Percentiles rank a stretch among this genome's conserved stretches.
phyloP scores from a whole-genome alignment of 208 protist species.

The Trypanosoma mega region DNA sequence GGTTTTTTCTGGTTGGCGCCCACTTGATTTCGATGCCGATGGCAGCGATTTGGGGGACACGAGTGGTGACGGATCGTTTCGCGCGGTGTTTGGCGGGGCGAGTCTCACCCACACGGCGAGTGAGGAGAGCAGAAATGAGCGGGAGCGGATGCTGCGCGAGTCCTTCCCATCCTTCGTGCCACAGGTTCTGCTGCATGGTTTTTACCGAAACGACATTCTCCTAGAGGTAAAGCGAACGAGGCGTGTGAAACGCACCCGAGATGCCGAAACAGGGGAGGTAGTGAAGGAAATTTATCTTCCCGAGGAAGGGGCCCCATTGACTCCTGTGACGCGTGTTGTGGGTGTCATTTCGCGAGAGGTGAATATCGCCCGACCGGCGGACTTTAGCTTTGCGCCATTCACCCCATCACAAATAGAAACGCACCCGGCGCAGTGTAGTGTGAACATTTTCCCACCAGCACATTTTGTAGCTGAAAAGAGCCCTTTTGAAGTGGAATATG shows the following conservation, averaged over 20 bases:
- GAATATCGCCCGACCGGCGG: slow-evolving; percentile 61
- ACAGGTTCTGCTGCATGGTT: slow-evolving; percentile 66
- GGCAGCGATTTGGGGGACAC: not conserved
- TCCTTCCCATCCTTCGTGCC: slow-evolving; percentile 73
- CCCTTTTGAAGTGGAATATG: slow-evolving; percentile 50
- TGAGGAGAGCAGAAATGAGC: slow-evolving; percentile 9
- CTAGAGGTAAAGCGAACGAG: slow-evolving; percentile 47
- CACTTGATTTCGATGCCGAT: slow-evolving; percentile 30
- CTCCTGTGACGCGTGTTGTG: slow-evolving; percentile 40
- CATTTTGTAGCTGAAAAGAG: slow-evolving; percentile 49
- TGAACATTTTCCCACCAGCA: slow-evolving; percentile 59
- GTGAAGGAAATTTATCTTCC: slow-evolving; percentile 37
- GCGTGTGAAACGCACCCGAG: slow-evolving; percentile 46
- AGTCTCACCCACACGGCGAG: slow-evolving; percentile 3
- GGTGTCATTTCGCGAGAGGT: slow-evolving; percentile 81
- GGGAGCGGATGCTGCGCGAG: slow-evolving; percentile 33
- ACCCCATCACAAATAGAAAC: slow-evolving; percentile 28
- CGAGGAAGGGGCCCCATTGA: not conserved
- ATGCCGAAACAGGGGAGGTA: slow-evolving; percentile 46
- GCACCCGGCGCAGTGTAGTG: slow-evolving; percentile 39
- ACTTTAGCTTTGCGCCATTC: slow-evolving; percentile 69
- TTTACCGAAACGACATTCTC: slow-evolving; percentile 76
- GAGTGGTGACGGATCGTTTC: not conserved
- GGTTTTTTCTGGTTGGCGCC: slow-evolving; percentile 29
- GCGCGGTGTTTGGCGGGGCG: not conserved